These are phyloP conservation scores for Agroathelia rolfsii DNA, from an alignment of 1,284 basidiomycete species.

Conservation along the genomic window DNA sequence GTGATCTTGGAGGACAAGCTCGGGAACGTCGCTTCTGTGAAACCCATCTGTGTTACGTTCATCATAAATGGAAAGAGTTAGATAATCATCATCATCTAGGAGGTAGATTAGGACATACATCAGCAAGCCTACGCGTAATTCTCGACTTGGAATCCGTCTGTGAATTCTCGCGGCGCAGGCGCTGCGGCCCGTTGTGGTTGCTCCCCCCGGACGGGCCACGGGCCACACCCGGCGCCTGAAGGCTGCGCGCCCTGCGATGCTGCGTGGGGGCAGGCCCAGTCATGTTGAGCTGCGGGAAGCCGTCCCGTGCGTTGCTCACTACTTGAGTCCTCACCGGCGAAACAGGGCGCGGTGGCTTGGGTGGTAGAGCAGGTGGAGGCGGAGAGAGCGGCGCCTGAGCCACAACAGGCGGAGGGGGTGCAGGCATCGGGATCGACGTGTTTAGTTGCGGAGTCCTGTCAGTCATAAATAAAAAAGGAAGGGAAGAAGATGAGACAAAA, in stretches of 20 bases:
- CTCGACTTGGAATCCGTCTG: conserved; percentile 29
- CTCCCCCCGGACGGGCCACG: conserved; percentile 16
- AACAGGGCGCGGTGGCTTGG: conserved; percentile 12
- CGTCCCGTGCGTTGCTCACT: conserved; percentile 49
- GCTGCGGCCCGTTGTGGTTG: conserved; percentile 21
- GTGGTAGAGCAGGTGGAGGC: conserved; percentile 10
- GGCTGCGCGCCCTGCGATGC: conserved; percentile 16
- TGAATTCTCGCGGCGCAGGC: conserved; percentile 19
- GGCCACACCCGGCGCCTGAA: conserved; percentile 20
- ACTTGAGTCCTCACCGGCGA: conserved; percentile 13
- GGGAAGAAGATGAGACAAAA: conserved; percentile 2
- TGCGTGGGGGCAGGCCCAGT: conserved; percentile 22
- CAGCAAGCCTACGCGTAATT: conserved; percentile 40
- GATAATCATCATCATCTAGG: conserved; percentile 8
- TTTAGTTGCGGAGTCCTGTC: too few relatives aligned
- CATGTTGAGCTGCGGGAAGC: conserved; percentile 51
- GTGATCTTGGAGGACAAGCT: conserved; percentile 41
- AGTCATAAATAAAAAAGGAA: conserved; percentile 5
- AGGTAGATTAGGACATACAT: conserved; percentile 27
- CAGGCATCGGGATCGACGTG: too few relatives aligned
- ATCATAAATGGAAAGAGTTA: conserved; percentile 10
- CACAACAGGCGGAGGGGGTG: too few relatives aligned
- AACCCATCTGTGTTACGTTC: conserved; percentile 51
- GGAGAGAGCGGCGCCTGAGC: conserved; percentile 8
- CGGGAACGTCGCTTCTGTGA: conserved; percentile 45